Percentiles rank a stretch among this genome's conserved stretches.
Conservation (phyloP, 768 basidiomycete genomes). For the Cyclocybe cylindracea region DNA sequence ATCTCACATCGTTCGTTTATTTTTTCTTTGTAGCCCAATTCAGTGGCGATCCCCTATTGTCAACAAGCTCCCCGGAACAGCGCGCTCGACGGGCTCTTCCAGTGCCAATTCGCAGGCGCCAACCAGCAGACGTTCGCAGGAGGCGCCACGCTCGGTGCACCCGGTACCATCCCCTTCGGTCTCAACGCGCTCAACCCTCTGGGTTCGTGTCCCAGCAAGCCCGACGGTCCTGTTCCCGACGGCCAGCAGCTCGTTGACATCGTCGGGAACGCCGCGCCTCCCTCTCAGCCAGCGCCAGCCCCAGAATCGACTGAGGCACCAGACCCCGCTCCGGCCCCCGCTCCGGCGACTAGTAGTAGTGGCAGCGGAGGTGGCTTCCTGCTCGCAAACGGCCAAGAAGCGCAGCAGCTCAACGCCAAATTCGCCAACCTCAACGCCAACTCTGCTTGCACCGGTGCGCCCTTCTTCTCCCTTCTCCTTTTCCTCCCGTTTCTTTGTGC, state of each 20-base stretch:
- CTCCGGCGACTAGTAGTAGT: conserved; percentile 13
- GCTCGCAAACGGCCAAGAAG: conserved; percentile 47
- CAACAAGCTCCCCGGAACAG: conserved; percentile 47
- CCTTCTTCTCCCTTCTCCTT: neutral
- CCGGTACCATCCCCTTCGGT: conserved; percentile 49
- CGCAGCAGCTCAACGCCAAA: conserved; percentile 50
- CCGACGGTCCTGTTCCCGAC: conserved; percentile 44
- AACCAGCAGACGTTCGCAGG: conserved; percentile 43
- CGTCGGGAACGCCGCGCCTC: conserved; percentile 7
- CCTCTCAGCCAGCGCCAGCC: conserved; percentile 4
- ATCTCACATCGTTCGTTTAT: conserved; percentile 5
- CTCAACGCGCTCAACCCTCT: conserved; percentile 37
- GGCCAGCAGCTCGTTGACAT: conserved; percentile 42
- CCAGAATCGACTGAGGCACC: conserved; percentile 7
- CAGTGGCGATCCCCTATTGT: conserved; percentile 49
- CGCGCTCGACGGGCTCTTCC: conserved; percentile 55
- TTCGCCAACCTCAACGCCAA: conserved; percentile 47
- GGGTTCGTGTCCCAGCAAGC: conserved; percentile 48
- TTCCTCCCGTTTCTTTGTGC: neutral
- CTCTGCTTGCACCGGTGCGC: conserved; percentile 44
- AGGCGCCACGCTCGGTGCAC: conserved; percentile 29
- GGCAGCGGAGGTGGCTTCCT: conserved; percentile 26
- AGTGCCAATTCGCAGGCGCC: conserved; percentile 48
- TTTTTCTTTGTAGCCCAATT: conserved; percentile 37
- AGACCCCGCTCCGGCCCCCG: conserved; percentile 12